Base-by-base conservation (phyloP, 352 stramenopile genomes). In the Phytophthora pisi region DNA sequence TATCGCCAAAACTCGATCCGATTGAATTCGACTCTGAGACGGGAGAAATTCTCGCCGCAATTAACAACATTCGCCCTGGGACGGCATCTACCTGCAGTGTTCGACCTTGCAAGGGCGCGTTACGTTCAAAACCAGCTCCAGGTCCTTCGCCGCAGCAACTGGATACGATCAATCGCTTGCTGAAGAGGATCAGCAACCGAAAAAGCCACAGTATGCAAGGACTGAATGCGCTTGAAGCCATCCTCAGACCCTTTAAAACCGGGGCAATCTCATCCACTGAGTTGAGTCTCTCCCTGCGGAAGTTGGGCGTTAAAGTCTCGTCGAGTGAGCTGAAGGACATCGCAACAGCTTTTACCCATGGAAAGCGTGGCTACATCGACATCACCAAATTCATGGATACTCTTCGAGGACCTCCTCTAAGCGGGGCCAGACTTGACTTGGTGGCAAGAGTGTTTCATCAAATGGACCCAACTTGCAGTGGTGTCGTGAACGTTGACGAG, bases 281-380 rank as follows among this genome's bases (percentile, higher is more conserved):
- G 50, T 57, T 95, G 11, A 87, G 83, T 56, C 81, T 88, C 68
- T 78, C 73, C 2, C 66, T 91, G 2, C 73, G 83, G 5, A 81
- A 90, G 26, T 40, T 89, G 20, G 81, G 81, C 4, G 62, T 91
- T 8, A 82, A 91, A 59, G 51, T 83, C 3, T 77, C 53, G 7
- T 28, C 68, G 0, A 20, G 54, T 15, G 81, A 91, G 45, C 26
- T 86, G 1, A 57, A 70, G 34, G 51, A 66, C 24, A 50, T 95
- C 10, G 65, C 91, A 10, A 36, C 10, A 30, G 63, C 66, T 3
- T 90, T 91, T 28, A 77, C 87, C 54, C 55, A 64, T 28, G 73
- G 90, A 51, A 71, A 78, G 9, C 75, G 79, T 40, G 85, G 83
- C 5, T 74, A 70, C 20, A 64, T 95, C n/a, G 78, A 77, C 57